Percentiles rank a stretch among this genome's conserved stretches.
Conservation (phyloP, 116 monocot species). For the Cymodocea nodosa region DNA sequence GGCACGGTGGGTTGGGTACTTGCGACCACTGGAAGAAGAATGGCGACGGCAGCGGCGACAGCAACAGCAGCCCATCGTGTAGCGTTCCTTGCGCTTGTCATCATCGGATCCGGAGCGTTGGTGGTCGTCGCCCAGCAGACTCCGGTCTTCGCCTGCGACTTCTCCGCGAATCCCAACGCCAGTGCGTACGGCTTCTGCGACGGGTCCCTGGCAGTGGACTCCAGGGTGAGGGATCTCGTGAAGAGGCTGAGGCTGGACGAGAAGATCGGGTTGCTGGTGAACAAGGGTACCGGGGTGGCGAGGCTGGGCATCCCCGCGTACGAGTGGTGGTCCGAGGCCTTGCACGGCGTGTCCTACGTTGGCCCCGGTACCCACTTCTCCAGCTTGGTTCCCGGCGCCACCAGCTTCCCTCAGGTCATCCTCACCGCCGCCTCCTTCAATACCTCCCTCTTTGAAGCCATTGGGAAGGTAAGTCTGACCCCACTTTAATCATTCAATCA, state of each 20-base stretch:
- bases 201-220: conserved; percentile 16
- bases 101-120: not conserved
- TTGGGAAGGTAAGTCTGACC: conserved; percentile 47
- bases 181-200: conserved; percentile 47
- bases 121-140: conserved; percentile 14
- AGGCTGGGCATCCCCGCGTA: conserved; percentile 78
- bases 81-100: not conserved
- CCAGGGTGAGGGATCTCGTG: conserved; percentile 51
- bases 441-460: conserved; percentile 55
- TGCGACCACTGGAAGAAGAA: too few relatives aligned
- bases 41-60: too few relatives aligned
- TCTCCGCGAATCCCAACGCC: conserved; percentile 17
- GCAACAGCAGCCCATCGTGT: too few relatives aligned
- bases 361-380: conserved; percentile 82
- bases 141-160: conserved; percentile 71
- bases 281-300: conserved; percentile 43
- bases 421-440: conserved; percentile 92
- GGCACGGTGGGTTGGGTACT: too few relatives aligned
- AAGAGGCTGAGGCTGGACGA: conserved; percentile 64
- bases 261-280: conserved; percentile 63
- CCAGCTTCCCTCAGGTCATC: conserved; percentile 85
- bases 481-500: not conserved
- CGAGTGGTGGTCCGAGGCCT: conserved; percentile 98
- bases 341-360: conserved; percentile 95
- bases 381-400: conserved; percentile 60